Evolutionary conservation across 2,329 filamentous ascomycete species (phyloP).

Genomic region (Xylariaceae sp.): DNA sequence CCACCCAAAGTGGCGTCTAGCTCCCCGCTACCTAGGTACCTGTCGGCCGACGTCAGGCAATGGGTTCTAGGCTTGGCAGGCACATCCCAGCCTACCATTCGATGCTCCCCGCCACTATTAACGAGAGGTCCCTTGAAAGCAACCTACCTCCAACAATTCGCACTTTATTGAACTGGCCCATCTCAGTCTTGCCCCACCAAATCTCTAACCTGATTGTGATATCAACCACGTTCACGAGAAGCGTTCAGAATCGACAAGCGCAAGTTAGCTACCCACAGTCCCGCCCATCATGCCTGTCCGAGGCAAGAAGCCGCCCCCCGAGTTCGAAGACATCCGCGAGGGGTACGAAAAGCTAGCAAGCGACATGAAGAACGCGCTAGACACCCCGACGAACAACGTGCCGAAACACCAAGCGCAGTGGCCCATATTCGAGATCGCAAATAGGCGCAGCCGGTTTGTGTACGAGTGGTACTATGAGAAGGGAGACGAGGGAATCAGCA

Average conservation of each 20-base stretch:
- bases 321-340: conserved; percentile 84
- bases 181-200: conserved; percentile 32
- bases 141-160: too few species aligned
- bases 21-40: too few species aligned
- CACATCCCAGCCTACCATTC: background rate
- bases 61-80: too few species aligned
- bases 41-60: too few species aligned
- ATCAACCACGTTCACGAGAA: background rate
- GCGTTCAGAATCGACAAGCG: background rate
- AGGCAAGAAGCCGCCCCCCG: conserved; percentile 78
- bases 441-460: conserved; percentile 87
- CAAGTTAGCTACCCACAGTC: background rate
- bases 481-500: conserved; percentile 90
- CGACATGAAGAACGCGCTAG: conserved; percentile 95
- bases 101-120: too few species aligned
- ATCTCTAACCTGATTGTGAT: conserved; percentile 14
- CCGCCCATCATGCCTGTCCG: conserved; percentile 61
- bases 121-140: too few species aligned
- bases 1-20: too few species aligned
- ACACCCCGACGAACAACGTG: conserved; percentile 75
- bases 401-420: conserved; percentile 87
- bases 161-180: conserved; percentile 1
- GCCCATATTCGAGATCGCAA: conserved; percentile 96
- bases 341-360: conserved; percentile 81
- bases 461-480: conserved; percentile 99